Conservation (phyloP, 805 yeast genomes). For the Vanderwaltozyma yarrowii region DNA sequence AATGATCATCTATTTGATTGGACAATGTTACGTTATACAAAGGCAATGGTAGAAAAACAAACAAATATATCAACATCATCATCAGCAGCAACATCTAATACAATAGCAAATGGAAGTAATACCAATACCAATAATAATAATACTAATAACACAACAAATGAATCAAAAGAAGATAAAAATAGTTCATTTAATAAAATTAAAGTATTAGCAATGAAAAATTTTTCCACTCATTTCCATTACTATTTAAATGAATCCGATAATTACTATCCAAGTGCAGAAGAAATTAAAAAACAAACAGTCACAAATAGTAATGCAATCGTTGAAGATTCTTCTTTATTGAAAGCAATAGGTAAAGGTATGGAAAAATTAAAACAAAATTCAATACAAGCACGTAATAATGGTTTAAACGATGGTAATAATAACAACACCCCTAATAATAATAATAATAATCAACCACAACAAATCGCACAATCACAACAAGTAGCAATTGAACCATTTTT, state of each 20-base stretch:
- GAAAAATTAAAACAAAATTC: conserved; percentile 24
- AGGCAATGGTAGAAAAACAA: conserved; percentile 29
- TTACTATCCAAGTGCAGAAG: conserved; percentile 28
- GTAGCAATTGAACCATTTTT: conserved; percentile 8
- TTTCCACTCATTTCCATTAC: conserved; percentile 30
- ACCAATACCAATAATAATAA: not conserved
- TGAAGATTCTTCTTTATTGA: conserved; percentile 19
- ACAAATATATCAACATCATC: conserved; percentile 4
- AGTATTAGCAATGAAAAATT: conserved; percentile 24
- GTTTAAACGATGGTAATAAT: too few relatives aligned
- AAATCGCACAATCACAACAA: conserved; percentile 3
- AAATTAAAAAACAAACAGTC: conserved; percentile 25
- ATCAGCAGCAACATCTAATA: conserved; percentile 1
- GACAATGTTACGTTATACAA: conserved; percentile 51
- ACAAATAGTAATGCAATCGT: conserved; percentile 20
- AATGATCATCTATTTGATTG: conserved; percentile 96
- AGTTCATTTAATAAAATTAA: conserved; percentile 28
- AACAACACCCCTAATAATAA: too few relatives aligned
- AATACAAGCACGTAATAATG: conserved; percentile 18
- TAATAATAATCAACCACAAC: too few relatives aligned
- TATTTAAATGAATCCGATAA: conserved; percentile 24
- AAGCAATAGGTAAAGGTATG: conserved; percentile 26
- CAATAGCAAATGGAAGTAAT: not conserved
- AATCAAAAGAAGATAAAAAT: conserved; percentile 12
- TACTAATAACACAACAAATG: not conserved